Evolutionary conservation across 2,329 filamentous ascomycete species (phyloP), one percentile per base, ranked within the genome.

Genomic region (Eurotiales sp.): DNA sequence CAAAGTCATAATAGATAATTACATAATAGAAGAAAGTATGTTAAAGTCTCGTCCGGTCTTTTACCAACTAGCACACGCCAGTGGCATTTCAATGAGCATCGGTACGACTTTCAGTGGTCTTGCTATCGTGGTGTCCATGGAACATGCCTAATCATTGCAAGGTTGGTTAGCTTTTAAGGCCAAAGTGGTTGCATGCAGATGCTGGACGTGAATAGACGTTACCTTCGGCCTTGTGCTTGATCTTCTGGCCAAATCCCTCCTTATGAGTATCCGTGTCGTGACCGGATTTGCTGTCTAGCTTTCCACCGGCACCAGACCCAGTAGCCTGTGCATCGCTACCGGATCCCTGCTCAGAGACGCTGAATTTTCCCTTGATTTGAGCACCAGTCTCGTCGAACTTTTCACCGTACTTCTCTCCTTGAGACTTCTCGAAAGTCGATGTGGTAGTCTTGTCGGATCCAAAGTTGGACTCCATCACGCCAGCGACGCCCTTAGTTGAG

Each of bases 391-490:
- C 30, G 8, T 49, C 45, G 14, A 53, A 53, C 4, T 22, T 22
- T 17, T 29, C 30, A 3, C 51, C 51, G 27, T 23, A 53, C 15
- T 22, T 49, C 32, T 49, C 40, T 17, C 51, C 51, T 11, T 53
- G 51, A 0, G 51, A 53, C 21, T 49, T 49, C 17, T 53, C 51
- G 19, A 53, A 53, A 7, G 51, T 53, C 3, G 51, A 53, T 7
- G 51, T 53, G 6, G 51, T 49, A 7, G 51, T 53, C n/a, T 53
- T 44, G 27, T 53, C 51, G 19, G 40, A 17, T 23, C 51, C 51
- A 8, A 53, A 53, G 21, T 29, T 48, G 17, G 51, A 44, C 5
- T 23, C 6, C 15, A 53, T 49, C 4, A 53, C 40, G 11, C 51
- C 51, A 6, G 51, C 46, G 17, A 39, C 8, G 2, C 51, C 51